Evolutionary conservation across 2,329 filamentous ascomycete species (phyloP).

Genomic region (Sphaerulina populicola): DNA sequence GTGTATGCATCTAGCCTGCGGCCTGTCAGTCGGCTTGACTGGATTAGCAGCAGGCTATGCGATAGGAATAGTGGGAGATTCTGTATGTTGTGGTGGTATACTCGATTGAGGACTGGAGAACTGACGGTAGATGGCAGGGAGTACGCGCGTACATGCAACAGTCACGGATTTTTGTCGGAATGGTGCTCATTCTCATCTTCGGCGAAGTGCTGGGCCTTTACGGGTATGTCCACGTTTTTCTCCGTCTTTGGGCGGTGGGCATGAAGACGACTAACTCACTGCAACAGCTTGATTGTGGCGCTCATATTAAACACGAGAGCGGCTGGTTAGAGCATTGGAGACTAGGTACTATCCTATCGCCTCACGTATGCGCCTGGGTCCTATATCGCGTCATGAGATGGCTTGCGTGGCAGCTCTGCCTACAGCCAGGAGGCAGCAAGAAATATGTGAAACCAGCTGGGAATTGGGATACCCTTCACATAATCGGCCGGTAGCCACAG

Average conservation of each 20-base stretch:
- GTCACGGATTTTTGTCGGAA: slow-evolving; percentile 91
- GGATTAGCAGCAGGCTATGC: slow-evolving; percentile 92
- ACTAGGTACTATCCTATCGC: not conserved
- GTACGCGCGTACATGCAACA: slow-evolving; percentile 95
- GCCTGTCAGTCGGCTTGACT: slow-evolving; percentile 82
- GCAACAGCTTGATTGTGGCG: slow-evolving; percentile 71
- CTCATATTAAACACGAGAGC: slow-evolving; percentile 73
- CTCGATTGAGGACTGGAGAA: not conserved
- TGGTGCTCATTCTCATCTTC: slow-evolving; percentile 98
- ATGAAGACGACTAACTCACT: not conserved
- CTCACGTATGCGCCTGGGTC: not conserved
- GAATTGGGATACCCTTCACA: slow-evolving; percentile 3
- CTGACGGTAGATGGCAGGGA: slow-evolving; percentile 41
- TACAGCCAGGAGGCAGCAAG: slow-evolving; percentile 1
- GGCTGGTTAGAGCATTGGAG: slow-evolving; percentile 17
- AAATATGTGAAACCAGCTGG: not conserved
- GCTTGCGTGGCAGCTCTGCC: slow-evolving; percentile 2
- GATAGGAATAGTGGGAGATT: slow-evolving; percentile 91
- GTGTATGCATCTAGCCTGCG: slow-evolving; percentile 88
- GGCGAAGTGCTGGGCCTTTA: slow-evolving; percentile 95
- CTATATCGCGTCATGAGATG: not conserved
- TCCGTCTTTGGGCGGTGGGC: not conserved
- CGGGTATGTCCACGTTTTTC: slow-evolving; percentile 54
- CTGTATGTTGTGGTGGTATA: slow-evolving; percentile 44
- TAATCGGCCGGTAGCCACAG: slow-evolving; percentile 7